Evolutionary conservation across 805 yeast species (phyloP).

Genomic region (Nematodospora valgi): DNA sequence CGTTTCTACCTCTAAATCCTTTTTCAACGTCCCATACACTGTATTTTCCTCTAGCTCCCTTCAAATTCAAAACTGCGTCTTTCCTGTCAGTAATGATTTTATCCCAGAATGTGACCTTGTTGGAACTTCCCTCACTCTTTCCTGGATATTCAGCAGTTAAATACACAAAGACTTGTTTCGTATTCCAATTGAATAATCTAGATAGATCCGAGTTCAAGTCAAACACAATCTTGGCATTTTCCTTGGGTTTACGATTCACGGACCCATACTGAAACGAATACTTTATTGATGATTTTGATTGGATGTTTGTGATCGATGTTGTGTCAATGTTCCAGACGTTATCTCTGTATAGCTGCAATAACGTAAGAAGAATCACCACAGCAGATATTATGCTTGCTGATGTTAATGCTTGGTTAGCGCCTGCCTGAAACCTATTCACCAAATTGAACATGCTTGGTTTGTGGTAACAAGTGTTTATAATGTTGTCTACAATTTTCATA

Average conservation of each 20-base stretch:
- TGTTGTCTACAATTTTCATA: neutral
- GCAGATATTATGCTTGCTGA: constrained; percentile 39
- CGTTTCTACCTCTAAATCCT: constrained; percentile 57
- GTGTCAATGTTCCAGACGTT: constrained; percentile 44
- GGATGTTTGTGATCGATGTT: constrained; percentile 32
- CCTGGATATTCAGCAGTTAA: constrained; percentile 80
- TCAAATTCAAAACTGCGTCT: constrained; percentile 55
- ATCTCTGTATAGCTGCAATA: constrained; percentile 44
- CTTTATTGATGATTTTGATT: constrained; percentile 42
- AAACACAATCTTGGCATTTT: constrained; percentile 67
- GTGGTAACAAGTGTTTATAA: neutral
- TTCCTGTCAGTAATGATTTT: constrained; percentile 59
- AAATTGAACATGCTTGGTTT: constrained; percentile 30
- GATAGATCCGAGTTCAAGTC: constrained; percentile 73
- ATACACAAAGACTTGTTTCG: constrained; percentile 92
- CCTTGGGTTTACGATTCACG: constrained; percentile 62
- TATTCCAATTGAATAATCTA: constrained; percentile 91
- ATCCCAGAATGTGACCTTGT: constrained; percentile 89
- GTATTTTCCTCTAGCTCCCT: constrained; percentile 64
- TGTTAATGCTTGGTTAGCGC: constrained; percentile 53
- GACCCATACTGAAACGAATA: constrained; percentile 68
- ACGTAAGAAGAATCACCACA: constrained; percentile 46
- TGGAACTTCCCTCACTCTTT: constrained; percentile 39
- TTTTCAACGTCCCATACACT: constrained; percentile 82
- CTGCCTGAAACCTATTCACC: constrained; percentile 37